Base-by-base conservation (phyloP, 108 stramenopile species). In the Skeletonema grethae region DNA sequence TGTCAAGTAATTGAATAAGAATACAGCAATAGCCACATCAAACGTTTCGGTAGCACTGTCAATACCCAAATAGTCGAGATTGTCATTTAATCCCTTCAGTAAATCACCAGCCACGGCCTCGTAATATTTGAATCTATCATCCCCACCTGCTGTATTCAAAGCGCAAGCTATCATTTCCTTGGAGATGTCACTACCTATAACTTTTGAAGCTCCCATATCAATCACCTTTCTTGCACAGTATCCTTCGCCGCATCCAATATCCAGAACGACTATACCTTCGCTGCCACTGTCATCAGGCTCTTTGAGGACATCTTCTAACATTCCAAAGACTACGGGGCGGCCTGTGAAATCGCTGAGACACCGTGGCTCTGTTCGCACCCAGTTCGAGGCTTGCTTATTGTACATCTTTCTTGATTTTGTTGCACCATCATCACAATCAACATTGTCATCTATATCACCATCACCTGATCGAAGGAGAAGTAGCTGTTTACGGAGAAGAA, bases 1-100 rank as follows among this genome's bases (percentile, higher is more conserved):
- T 8, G 64, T 57, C 9, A 58, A 15, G 18, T 65, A 65, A 24
- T 65, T 65, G 64, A 65, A 65, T 15, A 65, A 58, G 22, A 65
- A 65, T 18, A 65, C 57, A 3, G 64, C 64, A n/a, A 65, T 65
- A 16, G 56, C 64, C 16, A 65, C 57, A 57, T 65, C 64, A 58
- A 65, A 65, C 18, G 60, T n/a, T 35, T 2, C 60, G 2, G 34
- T 32, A 7, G 60, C 50, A 53, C 20, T 22, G 22, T 22, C 50
- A 53, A 53, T 53, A 2, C 22, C 50, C 22, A 53, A 53, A 24
- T 24, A 53, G 22, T 53, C 50, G 22, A 22, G 50, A 53, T 53
- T 53, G 7, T 53, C 50, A 53, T 53, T 53, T 8, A 53, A 53
- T 2, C 50, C 50, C 20, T 22, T 22, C 20, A 53, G 22, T 20